A percentile compares a stretch with the other conserved stretches of the same genome.
Conservation (phyloP, 2,329 filamentous ascomycete species). For the Hypoxylon sp. region DNA sequence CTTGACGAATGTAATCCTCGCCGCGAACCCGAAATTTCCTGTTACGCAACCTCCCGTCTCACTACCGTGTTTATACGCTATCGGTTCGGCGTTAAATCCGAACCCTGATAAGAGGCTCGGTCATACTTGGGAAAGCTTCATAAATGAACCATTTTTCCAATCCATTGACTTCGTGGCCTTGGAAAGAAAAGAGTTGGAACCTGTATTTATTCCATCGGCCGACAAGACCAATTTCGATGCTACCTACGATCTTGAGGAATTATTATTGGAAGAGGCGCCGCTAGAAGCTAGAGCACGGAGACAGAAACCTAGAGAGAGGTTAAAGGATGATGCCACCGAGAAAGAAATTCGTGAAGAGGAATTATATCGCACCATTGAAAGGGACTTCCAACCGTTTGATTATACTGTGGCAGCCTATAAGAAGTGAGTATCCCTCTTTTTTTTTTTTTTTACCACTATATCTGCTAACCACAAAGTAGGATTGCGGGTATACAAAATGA, state of each 20-base stretch:
- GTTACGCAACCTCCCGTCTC: slow-evolving; percentile 92
- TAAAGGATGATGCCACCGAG: slow-evolving; percentile 94
- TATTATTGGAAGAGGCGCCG: slow-evolving; percentile 93
- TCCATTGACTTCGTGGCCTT: slow-evolving; percentile 86
- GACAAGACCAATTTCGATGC: slow-evolving; percentile 99
- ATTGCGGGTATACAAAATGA: slow-evolving; percentile 56
- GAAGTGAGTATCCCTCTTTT: slow-evolving; percentile 66
- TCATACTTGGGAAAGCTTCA: slow-evolving; percentile 88
- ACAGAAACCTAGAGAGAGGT: slow-evolving; percentile 91
- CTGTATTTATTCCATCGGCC: slow-evolving; percentile 91
- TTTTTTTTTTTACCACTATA: slow-evolving; percentile 5
- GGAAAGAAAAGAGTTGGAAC: slow-evolving; percentile 88
- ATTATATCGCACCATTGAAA: slow-evolving; percentile 93
- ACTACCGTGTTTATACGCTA: slow-evolving; percentile 88
- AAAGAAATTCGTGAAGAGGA: slow-evolving; percentile 97
- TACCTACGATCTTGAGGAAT: slow-evolving; percentile 95
- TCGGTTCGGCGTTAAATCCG: slow-evolving; percentile 84
- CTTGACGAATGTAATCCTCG: slow-evolving; percentile 84
- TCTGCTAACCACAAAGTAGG: slow-evolving; percentile 50
- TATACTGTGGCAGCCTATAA: slow-evolving; percentile 88
- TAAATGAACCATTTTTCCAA: slow-evolving; percentile 89
- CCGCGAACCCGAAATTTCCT: slow-evolving; percentile 88
- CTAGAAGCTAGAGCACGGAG: slow-evolving; percentile 91
- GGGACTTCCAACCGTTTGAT: slow-evolving; percentile 93
- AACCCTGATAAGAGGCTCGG: slow-evolving; percentile 87